phyloP scores from a whole-genome alignment of 139 green algal species.

The Chlorella sp. region DNA sequence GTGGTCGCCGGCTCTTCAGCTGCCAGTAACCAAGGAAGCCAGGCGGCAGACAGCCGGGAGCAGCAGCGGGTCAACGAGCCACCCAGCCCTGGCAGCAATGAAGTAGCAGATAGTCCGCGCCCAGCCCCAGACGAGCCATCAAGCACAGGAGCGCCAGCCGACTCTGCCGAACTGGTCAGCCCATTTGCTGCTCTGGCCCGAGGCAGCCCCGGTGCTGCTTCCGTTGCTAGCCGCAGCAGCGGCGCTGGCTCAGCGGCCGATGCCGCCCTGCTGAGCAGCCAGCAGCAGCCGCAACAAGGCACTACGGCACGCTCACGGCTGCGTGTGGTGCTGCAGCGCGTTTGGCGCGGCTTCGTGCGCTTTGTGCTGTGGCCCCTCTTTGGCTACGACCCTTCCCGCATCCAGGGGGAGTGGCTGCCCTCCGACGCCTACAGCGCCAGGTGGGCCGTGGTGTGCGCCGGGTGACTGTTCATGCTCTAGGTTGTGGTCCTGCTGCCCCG shows the following conservation, averaged over 20 bases:
- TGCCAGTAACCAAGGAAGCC: too few relatives aligned
- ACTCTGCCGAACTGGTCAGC: neutral
- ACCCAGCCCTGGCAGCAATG: too few relatives aligned
- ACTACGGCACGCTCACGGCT: neutral
- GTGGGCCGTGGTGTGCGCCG: too few relatives aligned
- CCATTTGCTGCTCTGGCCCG: neutral
- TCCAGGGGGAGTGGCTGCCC: conserved; percentile 1
- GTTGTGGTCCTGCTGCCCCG: too few relatives aligned
- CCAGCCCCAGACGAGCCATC: too few relatives aligned
- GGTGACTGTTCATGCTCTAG: too few relatives aligned
- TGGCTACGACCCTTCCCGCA: neutral
- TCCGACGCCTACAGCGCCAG: conserved; percentile 9
- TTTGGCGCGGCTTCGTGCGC: neutral
- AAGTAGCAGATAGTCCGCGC: too few relatives aligned
- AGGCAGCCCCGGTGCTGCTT: neutral
- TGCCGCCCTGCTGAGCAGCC: neutral
- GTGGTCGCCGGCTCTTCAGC: neutral
- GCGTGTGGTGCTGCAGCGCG: neutral
- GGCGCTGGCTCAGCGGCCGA: neutral
- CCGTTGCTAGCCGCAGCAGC: neutral
- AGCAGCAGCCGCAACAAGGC: neutral
- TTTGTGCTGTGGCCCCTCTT: neutral
- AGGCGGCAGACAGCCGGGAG: neutral
- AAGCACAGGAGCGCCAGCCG: too few relatives aligned
- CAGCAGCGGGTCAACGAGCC: too few relatives aligned